phyloP scores from a whole-genome alignment of 2,329 filamentous ascomycete species.

The Hysterium pulicare region DNA sequence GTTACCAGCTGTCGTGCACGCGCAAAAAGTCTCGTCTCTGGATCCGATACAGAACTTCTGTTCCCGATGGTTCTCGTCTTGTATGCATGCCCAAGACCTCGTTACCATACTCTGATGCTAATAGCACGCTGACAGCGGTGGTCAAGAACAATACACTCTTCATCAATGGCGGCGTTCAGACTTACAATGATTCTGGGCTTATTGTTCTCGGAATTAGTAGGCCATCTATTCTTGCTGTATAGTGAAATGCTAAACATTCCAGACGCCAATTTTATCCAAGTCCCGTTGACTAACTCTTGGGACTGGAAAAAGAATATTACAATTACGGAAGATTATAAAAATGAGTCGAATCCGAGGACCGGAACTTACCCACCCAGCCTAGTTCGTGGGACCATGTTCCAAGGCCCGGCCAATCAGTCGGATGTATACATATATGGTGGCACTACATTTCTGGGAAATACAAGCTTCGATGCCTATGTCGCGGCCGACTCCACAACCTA shows the following conservation, averaged over 20 bases:
- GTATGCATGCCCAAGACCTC: constrained; percentile 5
- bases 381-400: constrained; percentile 22
- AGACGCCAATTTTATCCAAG: constrained; percentile 19
- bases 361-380: constrained; percentile 18
- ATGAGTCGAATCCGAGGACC: constrained; percentile 15
- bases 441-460: constrained; percentile 19
- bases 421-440: constrained; percentile 19
- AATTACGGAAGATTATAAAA: constrained; percentile 14
- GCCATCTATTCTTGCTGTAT: constrained; percentile 1
- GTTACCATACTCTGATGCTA: not conserved
- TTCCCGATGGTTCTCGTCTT: constrained; percentile 20
- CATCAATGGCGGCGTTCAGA: constrained; percentile 23
- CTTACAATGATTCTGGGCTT: constrained; percentile 12
- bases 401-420: constrained; percentile 14
- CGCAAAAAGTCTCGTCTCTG: constrained; percentile 9
- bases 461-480: constrained; percentile 13
- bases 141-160: constrained; percentile 20
- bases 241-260: constrained; percentile 2
- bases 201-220: constrained; percentile 12
- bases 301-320: constrained; percentile 20
- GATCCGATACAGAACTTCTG: constrained; percentile 20
- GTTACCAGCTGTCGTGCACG: constrained; percentile 4
- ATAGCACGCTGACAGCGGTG: constrained; percentile 9
- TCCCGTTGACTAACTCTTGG: constrained; percentile 17
- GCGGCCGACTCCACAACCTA: constrained; percentile 14